Conservation (phyloP, 768 basidiomycete genomes). For the Phlegmacium glaucopus region DNA sequence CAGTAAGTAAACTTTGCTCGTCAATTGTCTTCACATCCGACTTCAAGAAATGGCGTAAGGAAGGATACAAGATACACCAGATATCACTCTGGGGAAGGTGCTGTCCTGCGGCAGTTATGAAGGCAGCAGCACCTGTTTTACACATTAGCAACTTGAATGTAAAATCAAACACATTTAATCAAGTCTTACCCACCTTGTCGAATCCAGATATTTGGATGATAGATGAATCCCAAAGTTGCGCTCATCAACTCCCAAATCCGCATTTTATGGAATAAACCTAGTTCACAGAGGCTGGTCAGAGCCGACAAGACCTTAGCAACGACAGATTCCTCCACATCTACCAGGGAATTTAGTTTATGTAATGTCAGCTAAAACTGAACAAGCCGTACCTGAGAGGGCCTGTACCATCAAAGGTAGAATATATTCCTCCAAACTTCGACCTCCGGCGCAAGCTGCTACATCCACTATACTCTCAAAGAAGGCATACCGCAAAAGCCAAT, state of each 20-base stretch:
- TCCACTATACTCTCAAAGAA: conserved; percentile 97
- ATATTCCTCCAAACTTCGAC: conserved; percentile 90
- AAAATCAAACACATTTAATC: neutral
- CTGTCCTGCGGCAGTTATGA: conserved; percentile 82
- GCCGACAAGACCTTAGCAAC: conserved; percentile 87
- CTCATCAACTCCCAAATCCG: conserved; percentile 97
- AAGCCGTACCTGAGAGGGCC: conserved; percentile 76
- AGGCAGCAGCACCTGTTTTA: conserved; percentile 73
- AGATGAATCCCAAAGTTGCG: conserved; percentile 82
- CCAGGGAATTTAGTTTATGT: neutral
- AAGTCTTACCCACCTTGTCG: conserved; percentile 64
- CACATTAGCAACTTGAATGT: neutral
- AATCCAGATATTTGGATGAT: conserved; percentile 96
- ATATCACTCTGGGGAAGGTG: conserved; percentile 85
- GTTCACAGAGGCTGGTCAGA: conserved; percentile 83
- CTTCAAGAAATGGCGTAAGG: conserved; percentile 78
- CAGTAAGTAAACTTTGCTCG: conserved; percentile 68
- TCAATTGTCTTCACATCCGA: conserved; percentile 77
- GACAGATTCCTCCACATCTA: conserved; percentile 95
- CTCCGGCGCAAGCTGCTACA: conserved; percentile 92
- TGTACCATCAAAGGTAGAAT: conserved; percentile 97
- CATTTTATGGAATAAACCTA: conserved; percentile 90
- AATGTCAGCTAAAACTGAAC: neutral
- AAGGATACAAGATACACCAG: conserved; percentile 97
- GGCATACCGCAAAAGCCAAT: conserved; percentile 87